Conservation (phyloP, 2,329 filamentous ascomycete species). For the Dactylellina haptotyla region DNA sequence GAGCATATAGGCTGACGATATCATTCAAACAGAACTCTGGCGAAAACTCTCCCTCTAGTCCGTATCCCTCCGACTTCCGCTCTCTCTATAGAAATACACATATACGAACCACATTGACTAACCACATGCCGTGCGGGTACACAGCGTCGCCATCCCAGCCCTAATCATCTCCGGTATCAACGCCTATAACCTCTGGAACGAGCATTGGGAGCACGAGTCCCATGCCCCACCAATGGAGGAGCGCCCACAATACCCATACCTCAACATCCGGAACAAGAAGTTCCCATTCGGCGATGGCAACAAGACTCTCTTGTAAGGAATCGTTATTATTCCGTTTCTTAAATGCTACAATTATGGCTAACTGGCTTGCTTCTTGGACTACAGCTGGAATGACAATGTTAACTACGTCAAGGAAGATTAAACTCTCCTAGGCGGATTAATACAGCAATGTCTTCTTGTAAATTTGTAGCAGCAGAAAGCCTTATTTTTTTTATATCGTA, state of each 20-base stretch:
- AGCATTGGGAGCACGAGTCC: conserved; percentile 95
- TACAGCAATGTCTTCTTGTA: conserved; percentile 15
- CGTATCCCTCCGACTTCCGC: no score
- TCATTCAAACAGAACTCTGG: conserved; percentile 77
- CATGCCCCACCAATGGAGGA: conserved; percentile 90
- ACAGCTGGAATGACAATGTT: conserved; percentile 90
- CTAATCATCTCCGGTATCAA: conserved; percentile 79
- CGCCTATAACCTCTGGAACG: conserved; percentile 88
- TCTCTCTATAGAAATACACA: conserved; percentile 56
- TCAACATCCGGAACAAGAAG: conserved; percentile 98
- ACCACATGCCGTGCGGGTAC: conserved; percentile 16
- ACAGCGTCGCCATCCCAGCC: conserved; percentile 78
- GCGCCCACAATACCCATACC: conserved; percentile 91
- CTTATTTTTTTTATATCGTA: conserved; percentile 19
- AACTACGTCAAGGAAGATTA: conserved; percentile 98
- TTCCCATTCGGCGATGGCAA: conserved; percentile 94
- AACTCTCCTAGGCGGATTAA: conserved; percentile 56
- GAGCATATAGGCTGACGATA: conserved; percentile 56
- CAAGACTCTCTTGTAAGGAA: conserved; percentile 70
- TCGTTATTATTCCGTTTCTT: neutral
- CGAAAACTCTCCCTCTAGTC: conserved; percentile 96
- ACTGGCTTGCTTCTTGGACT: conserved; percentile 2
- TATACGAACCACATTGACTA: conserved; percentile 11
- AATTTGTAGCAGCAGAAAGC: conserved; percentile 14
- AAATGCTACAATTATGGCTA: neutral